Base-by-base conservation (phyloP, 2,329 filamentous ascomycete species). In the Biscogniauxia sp. region DNA sequence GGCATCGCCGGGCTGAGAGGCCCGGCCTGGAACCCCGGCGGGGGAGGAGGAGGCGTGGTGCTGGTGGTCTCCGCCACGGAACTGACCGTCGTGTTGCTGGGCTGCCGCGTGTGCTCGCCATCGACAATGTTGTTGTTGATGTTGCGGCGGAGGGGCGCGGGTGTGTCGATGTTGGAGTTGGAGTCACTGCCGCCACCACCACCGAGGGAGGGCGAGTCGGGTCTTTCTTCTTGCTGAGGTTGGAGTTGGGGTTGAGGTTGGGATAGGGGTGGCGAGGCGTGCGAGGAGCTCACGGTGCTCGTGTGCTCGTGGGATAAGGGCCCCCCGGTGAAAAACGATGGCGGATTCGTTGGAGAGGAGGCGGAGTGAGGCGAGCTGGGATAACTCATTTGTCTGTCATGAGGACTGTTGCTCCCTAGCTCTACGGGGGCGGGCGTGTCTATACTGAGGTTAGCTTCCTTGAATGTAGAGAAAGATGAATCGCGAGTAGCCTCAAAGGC, bases 371-470 rank as follows among this genome's bases (percentile, higher is more conserved):
- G 58, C 23, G 68, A 60, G 52, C 63, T 64, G 28, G 65, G 60
- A 54, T 76, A 69, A 54, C 69, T 69, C 1, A 74, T 69, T 68
- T 77, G 67, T 45, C 71, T 73, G 57, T 75, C 73, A 53, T 79
- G 17, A 80, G 70, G 15, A 74, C 75, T 1, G 77, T 32, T 79
- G 59, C 78, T 78, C 19, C 78, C 75, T 2, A 85, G 76, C 63
- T 85, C 83, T 17, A 69, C 72, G 0, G 66, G 75, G 0, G 74
- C 71, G 0, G 80, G 80, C 0, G 77, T 81, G 62, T 82, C 81
- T 72, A 49, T 32, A 20, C 20, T 26, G 6, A 5, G 78, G 57
- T 55, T 41, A 57, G 8, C 19, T 53, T 56, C 64, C 55, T 60
- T 51, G 23, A 53, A 51, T 2, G n/a, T 41, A 55, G 26, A 49